Evolutionary conservation across 345 rosid species (phyloP), one percentile per base, ranked within the genome.

Genomic region (Raphanus raphanistrum): DNA sequence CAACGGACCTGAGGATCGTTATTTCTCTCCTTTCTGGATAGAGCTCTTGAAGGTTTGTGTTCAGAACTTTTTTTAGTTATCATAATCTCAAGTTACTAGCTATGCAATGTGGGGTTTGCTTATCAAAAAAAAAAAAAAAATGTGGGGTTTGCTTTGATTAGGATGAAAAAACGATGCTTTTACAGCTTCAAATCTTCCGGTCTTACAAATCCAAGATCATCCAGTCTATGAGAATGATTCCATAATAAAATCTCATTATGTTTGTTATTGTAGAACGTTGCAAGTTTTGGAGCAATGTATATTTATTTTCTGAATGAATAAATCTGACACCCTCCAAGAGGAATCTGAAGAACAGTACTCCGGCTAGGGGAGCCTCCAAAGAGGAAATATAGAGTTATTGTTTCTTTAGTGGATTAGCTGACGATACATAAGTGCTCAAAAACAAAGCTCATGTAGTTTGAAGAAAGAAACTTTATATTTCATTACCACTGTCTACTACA

Each of bases 271-370:
- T 86, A 94, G 98, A 82, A 84, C 38, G 84, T 92, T 80, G 97
- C 97, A 6, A 88, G 87, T 31, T 89, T 85, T n/a, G 97, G 96
- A 41, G 97, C 98, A 5, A 76, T 94, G 84, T 86, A 4, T 94
- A 61, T 90, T 87, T 89, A 92, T 90, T 84, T 48, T 84, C 4
- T 95, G 94, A 82, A 90, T 92, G 97, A 94, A 87, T 89, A 88
- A 89, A 84, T 75, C 87, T n/a, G 27, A 75, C 92, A 72, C 90
- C 93, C 0, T 69, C 75, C 25, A 80, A 74, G 64, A 75, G 48
- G 48, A 88, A 65, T 45, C 66, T 78, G 68, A 90, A 88, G 91
- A 92, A 89, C 91, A 89, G 54, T 4, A 43, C 50, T 43, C 50
- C 3, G 50, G 50, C 90, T 70, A 11, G 13, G 13, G 0, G 94